Conservation (phyloP, 208 protist genomes). For the Trypanosoma platydactyli region DNA sequence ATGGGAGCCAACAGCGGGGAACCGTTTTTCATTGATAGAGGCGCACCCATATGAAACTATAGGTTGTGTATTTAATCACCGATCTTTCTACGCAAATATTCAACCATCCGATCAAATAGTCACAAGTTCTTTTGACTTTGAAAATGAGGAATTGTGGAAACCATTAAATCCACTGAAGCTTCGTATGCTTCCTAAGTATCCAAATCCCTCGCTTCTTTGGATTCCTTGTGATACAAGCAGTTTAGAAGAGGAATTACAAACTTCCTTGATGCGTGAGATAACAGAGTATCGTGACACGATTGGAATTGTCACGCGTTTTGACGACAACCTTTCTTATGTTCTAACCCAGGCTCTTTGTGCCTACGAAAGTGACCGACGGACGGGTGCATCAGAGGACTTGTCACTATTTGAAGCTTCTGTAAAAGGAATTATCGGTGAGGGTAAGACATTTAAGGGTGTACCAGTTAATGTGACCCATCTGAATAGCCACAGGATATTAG, state of each 20-base stretch:
- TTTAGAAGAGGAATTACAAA: conserved; percentile 59
- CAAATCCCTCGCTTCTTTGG: conserved; percentile 65
- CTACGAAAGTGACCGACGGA: conserved; percentile 78
- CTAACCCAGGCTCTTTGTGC: conserved; percentile 75
- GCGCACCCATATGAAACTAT: conserved; percentile 61
- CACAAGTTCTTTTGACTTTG: conserved; percentile 77
- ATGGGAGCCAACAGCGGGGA: conserved; percentile 83
- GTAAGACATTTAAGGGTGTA: conserved; percentile 90
- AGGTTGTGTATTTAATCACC: conserved; percentile 87
- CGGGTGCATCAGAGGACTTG: conserved; percentile 41
- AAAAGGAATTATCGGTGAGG: conserved; percentile 77
- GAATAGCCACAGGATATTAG: conserved; percentile 64
- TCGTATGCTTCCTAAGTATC: conserved; percentile 76
- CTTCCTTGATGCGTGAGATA: conserved; percentile 46
- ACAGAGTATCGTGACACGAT: conserved; percentile 69
- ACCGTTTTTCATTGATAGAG: conserved; percentile 42
- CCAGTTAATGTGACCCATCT: conserved; percentile 88
- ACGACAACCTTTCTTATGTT: conserved; percentile 77
- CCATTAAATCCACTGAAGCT: conserved; percentile 89
- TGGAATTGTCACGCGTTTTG: conserved; percentile 70
- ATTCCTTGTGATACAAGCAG: conserved; percentile 31
- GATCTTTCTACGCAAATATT: conserved; percentile 87
- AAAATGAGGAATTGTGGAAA: conserved; percentile 92
- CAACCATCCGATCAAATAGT: conserved; percentile 60
- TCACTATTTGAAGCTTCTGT: conserved; percentile 84